Evolutionary conservation across 1,284 basidiomycete species (phyloP), one percentile per base, ranked within the genome.

Genomic region (Exobasidium rhododendri): DNA sequence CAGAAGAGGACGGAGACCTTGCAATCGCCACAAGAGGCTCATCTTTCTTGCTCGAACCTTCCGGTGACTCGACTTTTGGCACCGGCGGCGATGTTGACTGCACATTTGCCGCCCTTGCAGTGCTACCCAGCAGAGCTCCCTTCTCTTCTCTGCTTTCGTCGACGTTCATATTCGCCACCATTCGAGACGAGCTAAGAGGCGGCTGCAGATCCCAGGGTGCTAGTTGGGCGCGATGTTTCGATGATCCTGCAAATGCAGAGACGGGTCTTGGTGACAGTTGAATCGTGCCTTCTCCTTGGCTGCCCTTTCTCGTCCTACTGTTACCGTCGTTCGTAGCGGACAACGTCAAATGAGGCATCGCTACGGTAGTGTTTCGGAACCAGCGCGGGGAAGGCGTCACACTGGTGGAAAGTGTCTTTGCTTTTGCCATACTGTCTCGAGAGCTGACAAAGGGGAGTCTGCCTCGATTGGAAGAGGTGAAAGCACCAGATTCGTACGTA

Each of bases 371-470:
- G 24, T 20, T 50, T 20, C 47, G 63, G 24, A 74, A 61, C 71
- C 71, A 74, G n/a, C 71, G 64, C 3, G 71, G 71, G 26, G 66
- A 68, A 4, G 71, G 69, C 31, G 71, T 72, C 26, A 74, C 71
- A 20, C 66, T 68, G 22, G 71, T 66, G 4, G 71, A 74, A 20
- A 74, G 52, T 45, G 70, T 70, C 24, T 62, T 59, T 20, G 71
- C 71, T 17, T 62, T 65, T 14, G 67, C 68, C 4, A 74, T 64
- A 47, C 70, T 72, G 49, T 74, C 71, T 2, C 68, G 51, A 47
- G 69, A 69, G 28, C n/a, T 50, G 4, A 50, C 24, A 24, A 43
- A 28, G 31, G 40, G 28, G n/a, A 43, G 10, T 31, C 53, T 13
- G n/a, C 50, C 17, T 28, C 20, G 49, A 62, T 58, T 56, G 59